Evolutionary conservation across 129 eudicot species (phyloP).

Genomic region (Silybum marianum): DNA sequence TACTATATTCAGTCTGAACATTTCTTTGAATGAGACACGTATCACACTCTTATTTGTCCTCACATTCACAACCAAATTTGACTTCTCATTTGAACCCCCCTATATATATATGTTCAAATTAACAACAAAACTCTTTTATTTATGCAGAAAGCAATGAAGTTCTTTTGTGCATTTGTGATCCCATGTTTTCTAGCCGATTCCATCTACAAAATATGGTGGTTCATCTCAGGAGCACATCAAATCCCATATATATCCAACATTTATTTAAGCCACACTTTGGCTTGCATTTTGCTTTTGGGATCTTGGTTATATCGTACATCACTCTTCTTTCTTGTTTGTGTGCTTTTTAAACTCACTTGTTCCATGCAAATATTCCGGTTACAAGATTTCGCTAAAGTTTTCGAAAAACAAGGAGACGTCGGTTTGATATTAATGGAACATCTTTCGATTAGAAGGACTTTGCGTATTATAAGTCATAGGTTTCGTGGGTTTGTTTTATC

Average conservation of each 20-base stretch:
- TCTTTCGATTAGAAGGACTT: constrained; percentile 70
- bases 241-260: constrained; percentile 59
- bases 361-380: constrained; percentile 70
- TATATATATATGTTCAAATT: neutral
- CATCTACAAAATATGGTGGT: constrained; percentile 83
- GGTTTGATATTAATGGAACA: constrained; percentile 63
- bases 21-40: too few species aligned
- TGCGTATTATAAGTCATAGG: constrained; percentile 79
- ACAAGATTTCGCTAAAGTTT: constrained; percentile 70
- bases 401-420: constrained; percentile 67
- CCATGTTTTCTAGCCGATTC: constrained; percentile 67
- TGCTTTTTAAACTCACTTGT: constrained; percentile 69
- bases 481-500: constrained; percentile 66
- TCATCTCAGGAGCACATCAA: constrained; percentile 54
- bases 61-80: too few species aligned
- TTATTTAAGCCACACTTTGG: constrained; percentile 46
- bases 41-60: too few species aligned
- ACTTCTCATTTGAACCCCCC: too few species aligned
- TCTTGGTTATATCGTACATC: constrained; percentile 82
- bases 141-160: constrained; percentile 75
- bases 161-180: constrained; percentile 59
- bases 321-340: constrained; percentile 65
- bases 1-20: too few species aligned
- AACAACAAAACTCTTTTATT: neutral
- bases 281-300: constrained; percentile 49